Evolutionary conservation across 495 filamentous ascomycete genomes (phyloP).

Genomic region (Penicillium coprophilum): DNA sequence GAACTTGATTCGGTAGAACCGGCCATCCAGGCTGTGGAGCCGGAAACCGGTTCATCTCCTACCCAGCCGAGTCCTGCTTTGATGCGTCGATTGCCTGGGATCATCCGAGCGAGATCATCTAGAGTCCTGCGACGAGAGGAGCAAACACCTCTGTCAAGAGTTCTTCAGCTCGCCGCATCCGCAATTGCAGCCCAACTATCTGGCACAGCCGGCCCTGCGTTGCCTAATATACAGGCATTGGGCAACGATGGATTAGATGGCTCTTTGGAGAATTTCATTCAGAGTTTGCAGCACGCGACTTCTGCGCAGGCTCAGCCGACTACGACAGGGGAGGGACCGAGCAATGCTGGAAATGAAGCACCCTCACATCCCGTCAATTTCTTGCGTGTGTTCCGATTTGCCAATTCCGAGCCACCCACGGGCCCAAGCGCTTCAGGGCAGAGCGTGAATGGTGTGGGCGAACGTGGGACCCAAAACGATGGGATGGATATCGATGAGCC

Average conservation of each 20-base stretch:
- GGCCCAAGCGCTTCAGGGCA: slow-evolving; percentile 22
- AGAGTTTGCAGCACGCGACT: slow-evolving; percentile 55
- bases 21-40: slow-evolving; percentile 23
- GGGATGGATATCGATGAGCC: slow-evolving; percentile 46
- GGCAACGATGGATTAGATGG: slow-evolving; percentile 58
- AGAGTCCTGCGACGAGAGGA: slow-evolving; percentile 54
- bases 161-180: slow-evolving; percentile 59
- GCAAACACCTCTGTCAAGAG: slow-evolving; percentile 56
- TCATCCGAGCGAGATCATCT: slow-evolving; percentile 50
- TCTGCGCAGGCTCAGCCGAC: slow-evolving; percentile 44
- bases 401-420: slow-evolving; percentile 44
- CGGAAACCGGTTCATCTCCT: slow-evolving; percentile 27
- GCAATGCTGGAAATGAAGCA: slow-evolving; percentile 27
- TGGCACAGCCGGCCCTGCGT: slow-evolving; percentile 51
- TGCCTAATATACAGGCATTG: slow-evolving; percentile 58
- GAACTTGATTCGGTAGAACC: slow-evolving; percentile 48
- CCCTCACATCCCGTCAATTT: slow-evolving; percentile 56
- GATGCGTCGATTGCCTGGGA: slow-evolving; percentile 42
- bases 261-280: slow-evolving; percentile 56
- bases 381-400: slow-evolving; percentile 60
- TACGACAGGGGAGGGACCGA: slow-evolving; percentile 32
- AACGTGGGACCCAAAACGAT: slow-evolving; percentile 19
- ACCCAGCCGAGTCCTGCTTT: slow-evolving; percentile 27
- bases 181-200: slow-evolving; percentile 62
- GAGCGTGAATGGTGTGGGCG: slow-evolving; percentile 21